phyloP scores from a whole-genome alignment of 306 rosid species.

The Malus domestica region DNA sequence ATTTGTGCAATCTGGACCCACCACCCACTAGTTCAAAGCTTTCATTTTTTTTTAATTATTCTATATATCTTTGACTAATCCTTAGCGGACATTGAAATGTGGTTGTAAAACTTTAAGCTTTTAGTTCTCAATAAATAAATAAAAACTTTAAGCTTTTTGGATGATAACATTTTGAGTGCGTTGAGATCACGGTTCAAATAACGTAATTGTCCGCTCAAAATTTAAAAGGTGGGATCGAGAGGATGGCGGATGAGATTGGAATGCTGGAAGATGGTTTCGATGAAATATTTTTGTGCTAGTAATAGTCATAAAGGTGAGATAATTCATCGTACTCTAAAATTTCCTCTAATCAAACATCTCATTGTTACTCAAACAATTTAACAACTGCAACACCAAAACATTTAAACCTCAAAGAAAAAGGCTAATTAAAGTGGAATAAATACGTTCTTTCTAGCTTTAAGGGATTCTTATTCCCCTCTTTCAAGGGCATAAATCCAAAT shows the following conservation, averaged over 20 bases:
- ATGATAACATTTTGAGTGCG: too few relatives aligned
- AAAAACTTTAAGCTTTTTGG: too few relatives aligned
- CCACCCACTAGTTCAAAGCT: not conserved
- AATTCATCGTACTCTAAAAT: fast-evolving
- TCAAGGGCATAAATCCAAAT: not conserved
- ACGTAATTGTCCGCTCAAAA: fast-evolving
- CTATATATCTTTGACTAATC: not conserved
- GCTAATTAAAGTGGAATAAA: conserved; percentile 17
- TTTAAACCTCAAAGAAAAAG: not conserved
- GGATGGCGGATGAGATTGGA: too few relatives aligned
- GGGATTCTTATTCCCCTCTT: conserved; percentile 45
- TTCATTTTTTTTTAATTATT: not conserved
- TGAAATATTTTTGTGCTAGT: too few relatives aligned
- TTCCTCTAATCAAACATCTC: too few relatives aligned
- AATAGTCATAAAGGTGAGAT: too few relatives aligned
- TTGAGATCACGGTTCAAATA: fast-evolving
- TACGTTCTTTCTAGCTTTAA: conserved; percentile 23
- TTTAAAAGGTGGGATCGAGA: too few relatives aligned
- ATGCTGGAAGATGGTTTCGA: fast-evolving
- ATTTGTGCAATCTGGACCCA: not conserved
- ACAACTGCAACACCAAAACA: not conserved
- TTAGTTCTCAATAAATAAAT: too few relatives aligned
- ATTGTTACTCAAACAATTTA: not conserved
- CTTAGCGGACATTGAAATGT: not conserved
- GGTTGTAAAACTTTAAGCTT: too few relatives aligned